phyloP scores from a whole-genome alignment of 441 rosid genomes.

The Sinapis alba region DNA sequence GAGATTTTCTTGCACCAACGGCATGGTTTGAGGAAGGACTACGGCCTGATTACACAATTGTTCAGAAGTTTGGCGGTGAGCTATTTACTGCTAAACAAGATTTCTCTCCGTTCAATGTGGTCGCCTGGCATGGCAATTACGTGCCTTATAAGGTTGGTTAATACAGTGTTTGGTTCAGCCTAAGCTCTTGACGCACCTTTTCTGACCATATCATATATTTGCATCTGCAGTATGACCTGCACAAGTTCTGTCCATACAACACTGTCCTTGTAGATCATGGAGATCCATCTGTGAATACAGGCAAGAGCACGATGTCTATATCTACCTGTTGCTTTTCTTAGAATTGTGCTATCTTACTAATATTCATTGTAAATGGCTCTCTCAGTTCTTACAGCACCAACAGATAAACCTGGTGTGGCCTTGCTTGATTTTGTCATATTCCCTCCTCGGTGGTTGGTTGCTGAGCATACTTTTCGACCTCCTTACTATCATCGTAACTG shows the following conservation, averaged over 20 bases:
- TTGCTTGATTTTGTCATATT: conserved; percentile 93
- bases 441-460: conserved; percentile 96
- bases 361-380: conserved; percentile 14
- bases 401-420: conserved; percentile 97
- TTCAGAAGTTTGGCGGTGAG: conserved; percentile 90
- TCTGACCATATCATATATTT: conserved; percentile 11
- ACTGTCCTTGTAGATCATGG: conserved; percentile 88
- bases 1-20: conserved; percentile 87
- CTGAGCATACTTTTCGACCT: conserved; percentile 96
- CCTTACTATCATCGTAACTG: conserved; percentile 98
- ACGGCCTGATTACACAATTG: conserved; percentile 67
- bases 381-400: conserved; percentile 94
- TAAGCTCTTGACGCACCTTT: not conserved
- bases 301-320: conserved; percentile 29
- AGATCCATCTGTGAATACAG: conserved; percentile 94
- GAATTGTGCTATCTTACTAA: conserved; percentile 20
- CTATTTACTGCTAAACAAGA: conserved; percentile 87
- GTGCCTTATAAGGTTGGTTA: conserved; percentile 79
- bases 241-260: conserved; percentile 91
- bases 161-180: not conserved
- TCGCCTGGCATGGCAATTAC: conserved; percentile 99
- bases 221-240: conserved; percentile 76
- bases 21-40: conserved; percentile 81
- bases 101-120: conserved; percentile 95
- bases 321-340: not conserved